Conservation (phyloP, 768 basidiomycete species). For the Clavaria fumosa region DNA sequence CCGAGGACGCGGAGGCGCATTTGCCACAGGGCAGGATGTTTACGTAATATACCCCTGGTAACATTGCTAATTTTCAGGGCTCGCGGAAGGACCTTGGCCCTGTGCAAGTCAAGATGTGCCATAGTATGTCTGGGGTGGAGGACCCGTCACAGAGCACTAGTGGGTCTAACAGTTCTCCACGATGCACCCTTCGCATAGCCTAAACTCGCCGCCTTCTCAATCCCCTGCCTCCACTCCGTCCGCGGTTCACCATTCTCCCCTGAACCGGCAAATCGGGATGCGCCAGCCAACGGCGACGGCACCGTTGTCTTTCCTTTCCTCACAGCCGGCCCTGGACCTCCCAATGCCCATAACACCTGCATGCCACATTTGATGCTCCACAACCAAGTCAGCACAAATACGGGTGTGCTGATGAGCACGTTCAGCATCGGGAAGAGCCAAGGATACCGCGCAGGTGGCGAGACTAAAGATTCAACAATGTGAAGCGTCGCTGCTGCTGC, state of each 20-base stretch:
- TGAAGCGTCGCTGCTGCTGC: slow-evolving; percentile 40
- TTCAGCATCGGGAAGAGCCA: slow-evolving; percentile 80
- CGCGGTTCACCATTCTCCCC: not conserved
- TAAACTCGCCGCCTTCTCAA: too few species aligned
- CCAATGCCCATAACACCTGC: slow-evolving; percentile 68
- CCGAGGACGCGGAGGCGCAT: too few species aligned
- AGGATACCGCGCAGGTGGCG: slow-evolving; percentile 64
- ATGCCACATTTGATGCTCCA: slow-evolving; percentile 79
- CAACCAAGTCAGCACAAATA: slow-evolving; percentile 73
- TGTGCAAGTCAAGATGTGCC: too few species aligned
- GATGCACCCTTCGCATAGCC: too few species aligned
- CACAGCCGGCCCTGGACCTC: slow-evolving; percentile 26
- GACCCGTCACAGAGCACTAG: too few species aligned
- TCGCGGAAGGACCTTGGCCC: too few species aligned
- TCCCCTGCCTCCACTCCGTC: too few species aligned
- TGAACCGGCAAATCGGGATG: not conserved
- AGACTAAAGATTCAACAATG: slow-evolving; percentile 39
- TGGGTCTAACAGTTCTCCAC: too few species aligned
- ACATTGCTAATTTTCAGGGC: too few species aligned
- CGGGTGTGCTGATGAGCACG: slow-evolving; percentile 61
- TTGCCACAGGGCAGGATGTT: too few species aligned
- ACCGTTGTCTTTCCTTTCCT: not conserved
- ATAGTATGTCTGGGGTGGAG: too few species aligned
- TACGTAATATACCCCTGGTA: too few species aligned
- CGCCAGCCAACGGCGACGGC: not conserved